Evolutionary conservation across 177 flowering plant genomes (phyloP), one percentile per base, ranked within the genome.

Genomic region (Vitis hybrid): DNA sequence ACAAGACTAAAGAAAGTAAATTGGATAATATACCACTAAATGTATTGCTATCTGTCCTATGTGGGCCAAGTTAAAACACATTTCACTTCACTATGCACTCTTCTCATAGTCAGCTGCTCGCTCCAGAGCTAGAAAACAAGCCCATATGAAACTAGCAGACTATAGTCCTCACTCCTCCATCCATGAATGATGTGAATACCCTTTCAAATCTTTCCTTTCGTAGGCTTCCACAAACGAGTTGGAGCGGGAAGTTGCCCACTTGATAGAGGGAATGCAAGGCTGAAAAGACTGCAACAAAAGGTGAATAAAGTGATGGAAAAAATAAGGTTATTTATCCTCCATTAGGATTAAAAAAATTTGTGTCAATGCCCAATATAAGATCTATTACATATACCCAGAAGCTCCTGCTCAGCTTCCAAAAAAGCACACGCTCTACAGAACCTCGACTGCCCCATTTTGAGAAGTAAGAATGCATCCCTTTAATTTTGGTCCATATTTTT

Each of bases 401-500:
- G 82, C 81, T 14, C 60, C 82, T 51, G 74, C 77, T 69, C 84
- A 85, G 72, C 71, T 69, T 16, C 78, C 82, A 13, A 85, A 78
- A 78, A 83, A 70, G 86, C 61, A 66, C 48, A 69, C 65, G 0
- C 86, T 89, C 61, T 61, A 55, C 10, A 76, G 92, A 80, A 78
- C 91, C 13, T 82, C 78, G 29, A 86, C 89, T 4, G 91, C 94
- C 39, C 94, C 94, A 70, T 86, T 89, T 81, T 91, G 78, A 90
- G 83, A 72, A 69, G 58, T n/a, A 33, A 14, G 5, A 65, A 51
- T 62, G 50, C 26, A 22, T 22, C 26, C 26, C 26, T 22, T 22
- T 22, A 22, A 22, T 22, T 22, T 22, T 22, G 26, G 26, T 10
- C 19, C 62, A 2, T 59, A n/a, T 59, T 18, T 59, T 59, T 59